Percentiles rank a stretch among this genome's conserved stretches.
Evolutionary conservation across 2,329 filamentous ascomycete genomes (phyloP).

Genomic region (Geoglossum cookeanum): DNA sequence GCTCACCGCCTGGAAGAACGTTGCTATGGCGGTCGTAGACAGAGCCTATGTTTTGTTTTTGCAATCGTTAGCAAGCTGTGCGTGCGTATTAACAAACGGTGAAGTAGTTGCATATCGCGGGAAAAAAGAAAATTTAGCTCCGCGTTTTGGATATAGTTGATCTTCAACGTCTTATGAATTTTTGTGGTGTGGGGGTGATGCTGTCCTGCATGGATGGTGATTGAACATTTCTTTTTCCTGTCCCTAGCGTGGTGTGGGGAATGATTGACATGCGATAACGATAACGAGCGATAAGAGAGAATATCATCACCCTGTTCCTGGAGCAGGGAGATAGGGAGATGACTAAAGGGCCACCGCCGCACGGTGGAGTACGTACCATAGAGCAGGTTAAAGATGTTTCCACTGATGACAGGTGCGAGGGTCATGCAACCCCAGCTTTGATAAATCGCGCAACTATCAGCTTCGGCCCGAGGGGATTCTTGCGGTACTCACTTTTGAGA

Average conservation of each 20-base stretch:
- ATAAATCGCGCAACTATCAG: slow-evolving; percentile 1
- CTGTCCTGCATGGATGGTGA: neutral
- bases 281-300: neutral
- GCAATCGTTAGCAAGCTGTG: neutral
- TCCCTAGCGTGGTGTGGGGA: slow-evolving; percentile 1
- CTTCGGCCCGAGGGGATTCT: neutral
- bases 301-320: neutral
- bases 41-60: slow-evolving; percentile 4
- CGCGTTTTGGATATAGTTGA: slow-evolving; percentile 3
- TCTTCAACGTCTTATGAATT: neutral
- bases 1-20: slow-evolving; percentile 46
- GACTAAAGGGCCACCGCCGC: neutral
- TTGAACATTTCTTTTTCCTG: neutral
- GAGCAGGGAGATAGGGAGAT: neutral
- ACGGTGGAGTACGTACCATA: slow-evolving; percentile 40
- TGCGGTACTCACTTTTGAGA: slow-evolving; percentile 44
- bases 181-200: slow-evolving; percentile 4
- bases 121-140: slow-evolving; percentile 4
- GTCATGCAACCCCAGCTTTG: slow-evolving; percentile 83
- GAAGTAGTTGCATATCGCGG: neutral
- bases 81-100: neutral
- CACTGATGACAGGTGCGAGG: slow-evolving; percentile 66
- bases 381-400: slow-evolving; percentile 81
- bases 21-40: slow-evolving; percentile 69
- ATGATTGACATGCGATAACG: neutral